A percentile compares a stretch with the other conserved stretches of the same genome.
Conservation (phyloP, 1,284 basidiomycete genomes). For the Puccinia polysora region DNA sequence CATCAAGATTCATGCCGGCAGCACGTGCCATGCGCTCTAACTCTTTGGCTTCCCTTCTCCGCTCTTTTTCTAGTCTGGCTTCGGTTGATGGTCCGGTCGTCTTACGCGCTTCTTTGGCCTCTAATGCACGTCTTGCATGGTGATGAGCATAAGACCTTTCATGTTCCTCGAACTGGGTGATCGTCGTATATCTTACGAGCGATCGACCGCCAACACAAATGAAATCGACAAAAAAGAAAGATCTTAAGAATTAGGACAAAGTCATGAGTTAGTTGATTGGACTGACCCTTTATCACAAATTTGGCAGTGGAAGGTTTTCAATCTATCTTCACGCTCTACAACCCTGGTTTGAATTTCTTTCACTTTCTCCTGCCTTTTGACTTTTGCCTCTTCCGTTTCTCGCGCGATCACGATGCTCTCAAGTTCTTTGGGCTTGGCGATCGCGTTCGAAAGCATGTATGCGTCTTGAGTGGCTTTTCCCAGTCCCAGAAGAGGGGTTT, state of each 20-base stretch:
- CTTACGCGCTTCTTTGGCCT: conserved; percentile 35
- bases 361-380: conserved; percentile 38
- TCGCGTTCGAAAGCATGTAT: conserved; percentile 35
- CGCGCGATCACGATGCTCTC: conserved; percentile 34
- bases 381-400: conserved; percentile 28
- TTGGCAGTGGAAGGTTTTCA: conserved; percentile 39
- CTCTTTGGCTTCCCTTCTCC: conserved; percentile 41
- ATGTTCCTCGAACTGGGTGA: conserved; percentile 44
- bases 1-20: conserved; percentile 21
- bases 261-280: too few species aligned
- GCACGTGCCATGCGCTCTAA: conserved; percentile 35
- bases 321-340: conserved; percentile 34
- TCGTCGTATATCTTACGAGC: conserved; percentile 37
- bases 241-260: not conserved
- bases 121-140: conserved; percentile 36
- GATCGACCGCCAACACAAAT: not conserved
- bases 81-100: conserved; percentile 17
- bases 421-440: conserved; percentile 42
- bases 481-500: conserved; percentile 35
- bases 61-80: conserved; percentile 34
- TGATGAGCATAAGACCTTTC: conserved; percentile 44
- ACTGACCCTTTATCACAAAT: conserved; percentile 43
- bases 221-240: not conserved
- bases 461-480: conserved; percentile 42
- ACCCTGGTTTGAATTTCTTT: conserved; percentile 32